Evolutionary conservation across 2,329 filamentous ascomycete genomes (phyloP).

Genomic region (Cryphonectria carpinicola): DNA sequence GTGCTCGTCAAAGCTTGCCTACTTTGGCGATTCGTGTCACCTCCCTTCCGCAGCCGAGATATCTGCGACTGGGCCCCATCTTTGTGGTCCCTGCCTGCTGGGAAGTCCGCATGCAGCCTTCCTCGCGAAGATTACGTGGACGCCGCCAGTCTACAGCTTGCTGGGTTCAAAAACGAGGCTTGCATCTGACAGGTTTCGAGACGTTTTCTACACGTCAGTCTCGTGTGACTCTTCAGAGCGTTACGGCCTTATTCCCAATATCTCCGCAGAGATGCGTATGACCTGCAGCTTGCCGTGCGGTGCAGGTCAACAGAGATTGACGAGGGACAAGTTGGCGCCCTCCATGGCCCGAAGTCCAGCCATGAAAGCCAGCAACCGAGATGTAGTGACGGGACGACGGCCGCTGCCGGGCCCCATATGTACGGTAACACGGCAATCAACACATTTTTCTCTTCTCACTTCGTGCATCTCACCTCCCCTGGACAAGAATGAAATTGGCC

Average conservation of each 20-base stretch:
- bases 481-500: neutral
- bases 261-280: constrained; percentile 4
- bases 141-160: constrained; percentile 3
- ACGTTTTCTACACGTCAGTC: constrained; percentile 18
- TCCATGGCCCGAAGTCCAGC: constrained; percentile 3
- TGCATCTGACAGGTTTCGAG: constrained; percentile 34
- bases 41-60: constrained; percentile 22
- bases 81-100: constrained; percentile 24
- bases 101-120: constrained; percentile 25
- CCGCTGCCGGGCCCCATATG: neutral
- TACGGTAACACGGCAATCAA: neutral
- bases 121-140: constrained; percentile 23
- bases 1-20: constrained; percentile 46
- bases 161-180: constrained; percentile 26
- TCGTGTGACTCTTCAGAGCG: constrained; percentile 8
- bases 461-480: neutral
- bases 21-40: constrained; percentile 42
- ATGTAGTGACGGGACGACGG: neutral
- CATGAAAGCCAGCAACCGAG: neutral
- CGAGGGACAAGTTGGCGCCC: constrained; percentile 3
- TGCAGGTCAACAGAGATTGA: constrained; percentile 13
- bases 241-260: constrained; percentile 35
- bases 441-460: neutral
- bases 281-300: constrained; percentile 16
- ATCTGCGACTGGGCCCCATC: constrained; percentile 25